Evolutionary conservation across 2,329 filamentous ascomycete species (phyloP).

Genomic region (Rutstroemia sp.): DNA sequence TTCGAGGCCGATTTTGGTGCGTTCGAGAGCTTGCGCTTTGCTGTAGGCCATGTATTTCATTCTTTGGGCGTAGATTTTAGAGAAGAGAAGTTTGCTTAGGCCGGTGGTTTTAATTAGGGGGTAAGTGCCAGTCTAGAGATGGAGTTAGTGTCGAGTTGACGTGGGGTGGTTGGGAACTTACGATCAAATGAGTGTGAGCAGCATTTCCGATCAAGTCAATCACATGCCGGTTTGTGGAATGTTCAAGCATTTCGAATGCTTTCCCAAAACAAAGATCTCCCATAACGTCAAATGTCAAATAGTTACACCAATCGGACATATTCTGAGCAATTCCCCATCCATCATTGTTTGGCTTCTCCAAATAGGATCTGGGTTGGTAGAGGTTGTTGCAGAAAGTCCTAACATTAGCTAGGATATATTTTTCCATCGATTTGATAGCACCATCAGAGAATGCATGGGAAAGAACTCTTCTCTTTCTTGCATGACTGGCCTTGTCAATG

Average conservation of each 20-base stretch:
- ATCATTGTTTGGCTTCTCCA: constrained; percentile 31
- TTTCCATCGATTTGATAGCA: constrained; percentile 28
- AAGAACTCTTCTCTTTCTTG: constrained; percentile 55
- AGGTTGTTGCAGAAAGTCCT: constrained; percentile 57
- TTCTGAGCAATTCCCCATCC: constrained; percentile 50
- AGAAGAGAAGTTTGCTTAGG: constrained; percentile 62
- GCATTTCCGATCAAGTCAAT: constrained; percentile 60
- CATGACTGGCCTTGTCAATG: constrained; percentile 61
- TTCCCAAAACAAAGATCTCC: constrained; percentile 44
- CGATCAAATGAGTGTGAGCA: constrained; percentile 61
- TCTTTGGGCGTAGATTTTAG: constrained; percentile 56
- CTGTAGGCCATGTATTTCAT: constrained; percentile 67
- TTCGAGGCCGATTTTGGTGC: constrained; percentile 55
- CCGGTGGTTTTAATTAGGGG: constrained; percentile 58
- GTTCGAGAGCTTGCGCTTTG: constrained; percentile 57
- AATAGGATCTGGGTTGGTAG: constrained; percentile 21
- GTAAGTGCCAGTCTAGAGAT: constrained; percentile 48
- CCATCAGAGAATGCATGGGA: constrained; percentile 55
- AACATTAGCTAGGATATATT: constrained; percentile 25
- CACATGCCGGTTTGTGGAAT: constrained; percentile 54
- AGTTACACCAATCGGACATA: constrained; percentile 43
- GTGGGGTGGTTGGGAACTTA: constrained; percentile 26
- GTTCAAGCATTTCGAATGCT: constrained; percentile 41
- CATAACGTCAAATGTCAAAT: constrained; percentile 43
- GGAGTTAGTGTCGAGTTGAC: no score